A percentile compares a stretch with the other conserved stretches of the same genome.
Evolutionary conservation across 306 rosid species (phyloP).

Genomic region (Vicia faba): DNA sequence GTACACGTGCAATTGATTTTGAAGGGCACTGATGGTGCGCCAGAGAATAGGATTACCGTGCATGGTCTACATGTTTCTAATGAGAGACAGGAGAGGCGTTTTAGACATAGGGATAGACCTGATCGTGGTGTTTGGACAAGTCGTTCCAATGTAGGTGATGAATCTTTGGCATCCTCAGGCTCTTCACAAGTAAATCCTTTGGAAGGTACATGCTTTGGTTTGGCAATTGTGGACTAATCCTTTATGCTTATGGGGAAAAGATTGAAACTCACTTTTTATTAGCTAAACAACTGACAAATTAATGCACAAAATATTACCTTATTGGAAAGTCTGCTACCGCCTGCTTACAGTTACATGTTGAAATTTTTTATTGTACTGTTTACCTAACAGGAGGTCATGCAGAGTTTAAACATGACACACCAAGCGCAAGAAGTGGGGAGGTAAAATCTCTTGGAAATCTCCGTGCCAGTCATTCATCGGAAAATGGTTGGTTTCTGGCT

Average conservation of each 20-base stretch:
- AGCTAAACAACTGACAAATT: neutral
- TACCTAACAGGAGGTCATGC: conserved; percentile 42
- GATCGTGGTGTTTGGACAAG: conserved; percentile 63
- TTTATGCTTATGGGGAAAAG: neutral
- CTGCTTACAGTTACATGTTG: conserved; percentile 9
- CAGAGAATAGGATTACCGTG: conserved; percentile 48
- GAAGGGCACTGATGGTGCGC: conserved; percentile 57
- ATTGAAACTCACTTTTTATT: neutral
- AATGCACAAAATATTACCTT: neutral
- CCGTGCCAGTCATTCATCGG: conserved; percentile 50
- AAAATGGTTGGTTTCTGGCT: conserved; percentile 56
- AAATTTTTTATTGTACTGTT: conserved; percentile 25
- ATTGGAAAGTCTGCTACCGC: neutral
- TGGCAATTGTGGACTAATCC: conserved; percentile 13
- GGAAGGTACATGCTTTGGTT: conserved; percentile 50
- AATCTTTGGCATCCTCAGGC: conserved; percentile 44
- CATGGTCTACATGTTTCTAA: conserved; percentile 50
- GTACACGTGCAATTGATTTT: conserved; percentile 55
- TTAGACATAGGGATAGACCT: conserved; percentile 59
- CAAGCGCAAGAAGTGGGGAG: conserved; percentile 49
- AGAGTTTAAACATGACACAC: conserved; percentile 42
- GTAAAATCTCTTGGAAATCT: conserved; percentile 46
- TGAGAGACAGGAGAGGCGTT: conserved; percentile 58
- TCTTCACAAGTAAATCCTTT: conserved; percentile 44
- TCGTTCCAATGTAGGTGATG: conserved; percentile 56